phyloP scores from a whole-genome alignment of 2,329 filamentous ascomycete genomes.

The Claviceps arundinis region DNA sequence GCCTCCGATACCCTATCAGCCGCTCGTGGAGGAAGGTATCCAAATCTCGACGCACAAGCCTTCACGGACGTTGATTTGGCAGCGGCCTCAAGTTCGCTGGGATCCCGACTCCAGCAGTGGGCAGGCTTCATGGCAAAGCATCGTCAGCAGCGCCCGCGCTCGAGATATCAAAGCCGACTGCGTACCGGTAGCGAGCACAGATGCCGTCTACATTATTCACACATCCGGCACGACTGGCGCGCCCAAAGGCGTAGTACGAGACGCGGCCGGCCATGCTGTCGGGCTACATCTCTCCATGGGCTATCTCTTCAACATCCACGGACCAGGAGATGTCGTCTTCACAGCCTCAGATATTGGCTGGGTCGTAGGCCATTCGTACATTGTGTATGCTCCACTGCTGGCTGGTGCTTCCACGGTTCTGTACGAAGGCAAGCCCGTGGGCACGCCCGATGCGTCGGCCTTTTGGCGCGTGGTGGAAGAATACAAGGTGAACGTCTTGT shows the following conservation, averaged over 20 bases:
- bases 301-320: slow-evolving; percentile 71
- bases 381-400: slow-evolving; percentile 77
- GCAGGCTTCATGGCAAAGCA: slow-evolving; percentile 66
- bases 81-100: slow-evolving; percentile 67
- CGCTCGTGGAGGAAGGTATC: slow-evolving; percentile 63
- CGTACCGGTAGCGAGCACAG: slow-evolving; percentile 64
- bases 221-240: slow-evolving; percentile 72
- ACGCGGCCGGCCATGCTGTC: slow-evolving; percentile 78
- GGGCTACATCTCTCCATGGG: slow-evolving; percentile 70
- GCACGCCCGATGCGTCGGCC: slow-evolving; percentile 72
- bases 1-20: slow-evolving; percentile 62
- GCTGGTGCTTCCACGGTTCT: slow-evolving; percentile 75
- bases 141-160: slow-evolving; percentile 57
- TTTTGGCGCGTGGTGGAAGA: slow-evolving; percentile 84
- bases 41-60: slow-evolving; percentile 58
- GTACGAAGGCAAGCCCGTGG: slow-evolving; percentile 89
- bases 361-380: slow-evolving; percentile 60
- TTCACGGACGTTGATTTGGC: slow-evolving; percentile 63
- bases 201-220: slow-evolving; percentile 83
- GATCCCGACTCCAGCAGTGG: slow-evolving; percentile 51
- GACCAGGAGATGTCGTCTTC: slow-evolving; percentile 64
- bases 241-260: slow-evolving; percentile 72
- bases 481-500: slow-evolving; percentile 71
- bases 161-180: slow-evolving; percentile 57
- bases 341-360: slow-evolving; percentile 82